Evolutionary conservation across 2,329 filamentous ascomycete genomes (phyloP).

Genomic region (Acrocalymma vagum): DNA sequence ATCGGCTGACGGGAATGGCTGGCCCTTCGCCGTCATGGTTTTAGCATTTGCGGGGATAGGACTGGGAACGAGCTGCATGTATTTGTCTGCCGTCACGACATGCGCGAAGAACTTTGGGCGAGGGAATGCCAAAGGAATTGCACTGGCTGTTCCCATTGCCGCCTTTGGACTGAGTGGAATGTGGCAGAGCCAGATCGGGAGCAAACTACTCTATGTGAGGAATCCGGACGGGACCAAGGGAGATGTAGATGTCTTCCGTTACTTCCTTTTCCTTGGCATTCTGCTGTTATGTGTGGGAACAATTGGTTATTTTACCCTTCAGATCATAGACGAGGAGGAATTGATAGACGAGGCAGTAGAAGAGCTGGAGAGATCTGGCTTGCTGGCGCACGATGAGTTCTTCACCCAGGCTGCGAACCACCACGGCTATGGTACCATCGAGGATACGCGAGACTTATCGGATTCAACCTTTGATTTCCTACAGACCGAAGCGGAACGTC

Average conservation of each 20-base stretch:
- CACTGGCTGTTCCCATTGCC: slow-evolving; percentile 89
- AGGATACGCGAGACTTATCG: slow-evolving; percentile 54
- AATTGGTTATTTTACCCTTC: slow-evolving; percentile 76
- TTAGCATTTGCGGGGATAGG: slow-evolving; percentile 85
- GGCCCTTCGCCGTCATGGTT: slow-evolving; percentile 85
- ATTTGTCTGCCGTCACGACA: slow-evolving; percentile 88
- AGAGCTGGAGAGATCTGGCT: slow-evolving; percentile 86
- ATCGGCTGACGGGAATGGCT: slow-evolving; percentile 62
- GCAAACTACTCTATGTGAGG: slow-evolving; percentile 76
- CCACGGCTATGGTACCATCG: slow-evolving; percentile 70
- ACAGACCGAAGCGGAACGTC: slow-evolving; percentile 54
- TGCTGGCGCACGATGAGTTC: slow-evolving; percentile 78
- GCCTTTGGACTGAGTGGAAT: slow-evolving; percentile 93
- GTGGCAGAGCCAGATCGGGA: slow-evolving; percentile 92
- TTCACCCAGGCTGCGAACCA: slow-evolving; percentile 67
- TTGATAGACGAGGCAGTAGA: slow-evolving; percentile 91
- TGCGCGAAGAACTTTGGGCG: slow-evolving; percentile 98
- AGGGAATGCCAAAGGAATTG: slow-evolving; percentile 85
- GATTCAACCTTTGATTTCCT: slow-evolving; percentile 58
- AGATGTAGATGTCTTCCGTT: slow-evolving; percentile 78
- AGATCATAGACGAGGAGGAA: slow-evolving; percentile 83
- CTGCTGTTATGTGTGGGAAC: slow-evolving; percentile 76
- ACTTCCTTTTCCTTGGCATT: slow-evolving; percentile 84
- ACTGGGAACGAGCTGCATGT: slow-evolving; percentile 86
- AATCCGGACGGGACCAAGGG: slow-evolving; percentile 67